These are phyloP conservation scores for Gnomoniopsis sp. DNA, from an alignment of 2,329 filamentous ascomycete genomes.

Conservation along the genomic window DNA sequence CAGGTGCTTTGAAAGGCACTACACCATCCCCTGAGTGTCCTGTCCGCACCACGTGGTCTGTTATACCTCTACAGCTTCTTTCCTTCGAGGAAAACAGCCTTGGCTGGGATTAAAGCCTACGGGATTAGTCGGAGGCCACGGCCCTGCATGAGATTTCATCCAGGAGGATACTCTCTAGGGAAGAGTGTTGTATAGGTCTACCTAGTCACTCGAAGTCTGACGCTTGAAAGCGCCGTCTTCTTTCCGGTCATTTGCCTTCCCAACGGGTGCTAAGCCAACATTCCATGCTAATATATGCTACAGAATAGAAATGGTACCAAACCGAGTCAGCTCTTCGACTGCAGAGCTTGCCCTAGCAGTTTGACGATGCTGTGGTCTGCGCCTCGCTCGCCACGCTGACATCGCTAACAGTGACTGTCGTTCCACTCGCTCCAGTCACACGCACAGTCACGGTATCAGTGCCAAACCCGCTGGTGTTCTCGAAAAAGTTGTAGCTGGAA, in stretches of 20 bases:
- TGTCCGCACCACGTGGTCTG: too few relatives aligned
- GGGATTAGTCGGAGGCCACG: too few relatives aligned
- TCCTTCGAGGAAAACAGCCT: too few relatives aligned
- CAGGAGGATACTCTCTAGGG: too few relatives aligned
- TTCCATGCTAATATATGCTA: slow-evolving; percentile 9
- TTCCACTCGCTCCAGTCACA: slow-evolving; percentile 51
- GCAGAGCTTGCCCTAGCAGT: slow-evolving; percentile 24
- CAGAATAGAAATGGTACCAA: background rate
- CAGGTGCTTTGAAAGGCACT: too few relatives aligned
- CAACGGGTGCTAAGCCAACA: background rate
- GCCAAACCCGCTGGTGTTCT: slow-evolving; percentile 55
- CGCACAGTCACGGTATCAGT: slow-evolving; percentile 50
- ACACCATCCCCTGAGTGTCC: too few relatives aligned
- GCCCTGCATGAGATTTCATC: too few relatives aligned
- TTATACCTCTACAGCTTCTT: too few relatives aligned
- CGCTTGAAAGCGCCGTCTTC: too few relatives aligned
- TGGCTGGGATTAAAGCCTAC: too few relatives aligned
- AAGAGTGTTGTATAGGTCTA: too few relatives aligned
- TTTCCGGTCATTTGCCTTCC: background rate
- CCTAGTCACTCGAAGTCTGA: too few relatives aligned
- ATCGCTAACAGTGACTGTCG: slow-evolving; percentile 46
- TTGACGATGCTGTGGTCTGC: slow-evolving; percentile 28
- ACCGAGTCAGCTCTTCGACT: slow-evolving; percentile 4
- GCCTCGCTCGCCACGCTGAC: slow-evolving; percentile 39
- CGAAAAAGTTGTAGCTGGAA: slow-evolving; percentile 58